Evolutionary conservation across 1,139 yeast genomes (phyloP), one percentile per base, ranked within the genome.

Genomic region (Pichia sp.): DNA sequence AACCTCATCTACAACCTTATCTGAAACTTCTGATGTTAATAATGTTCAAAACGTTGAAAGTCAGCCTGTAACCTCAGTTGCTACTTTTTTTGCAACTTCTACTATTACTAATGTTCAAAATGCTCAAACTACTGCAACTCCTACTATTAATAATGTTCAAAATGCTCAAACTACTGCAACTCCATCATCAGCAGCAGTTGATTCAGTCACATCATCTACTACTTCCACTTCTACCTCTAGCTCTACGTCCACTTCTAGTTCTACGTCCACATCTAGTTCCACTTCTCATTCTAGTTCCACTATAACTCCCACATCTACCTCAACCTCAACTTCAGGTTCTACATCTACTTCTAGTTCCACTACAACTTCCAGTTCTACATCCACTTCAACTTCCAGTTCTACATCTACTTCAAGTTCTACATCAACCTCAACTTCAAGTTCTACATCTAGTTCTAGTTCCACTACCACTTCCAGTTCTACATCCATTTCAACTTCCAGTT

Each of bases 81-180:
- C 28, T 9, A 19, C 21, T 8, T 21, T 33, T 10, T 15, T 26
- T 22, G n/a, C 8, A 24, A n/a, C 26, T 9, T 6, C 23, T 21
- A 9, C 9, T 21, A 6, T n/a, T 84, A 38, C 32, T 34, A 21
- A 21, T 6, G 31, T 24, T 14, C 15, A 26, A 38, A 40, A 22
- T 40, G 38, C 7, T 37, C 47, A 6, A 38, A 38, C 20, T 1
- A 14, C 8, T 27, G n/a, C 24, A 18, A 16, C 18, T 10, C 41
- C 16, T 11, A 83, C 68, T 15, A 41, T 16, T 22, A 32, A 35
- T n/a, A 19, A 35, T 14, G 24, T 40, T 8, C 35, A 48, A 28
- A 43, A 47, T 19, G 37, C 45, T 13, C 22, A 40, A 23, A 38
- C 48, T 15, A 35, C 49, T 20, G 35, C 52, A 21, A 33, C 49